A percentile compares a stretch with the other conserved stretches of the same genome.
Conservation (phyloP, 2,329 filamentous ascomycete genomes). For the Plectosphaerella plurivora region DNA sequence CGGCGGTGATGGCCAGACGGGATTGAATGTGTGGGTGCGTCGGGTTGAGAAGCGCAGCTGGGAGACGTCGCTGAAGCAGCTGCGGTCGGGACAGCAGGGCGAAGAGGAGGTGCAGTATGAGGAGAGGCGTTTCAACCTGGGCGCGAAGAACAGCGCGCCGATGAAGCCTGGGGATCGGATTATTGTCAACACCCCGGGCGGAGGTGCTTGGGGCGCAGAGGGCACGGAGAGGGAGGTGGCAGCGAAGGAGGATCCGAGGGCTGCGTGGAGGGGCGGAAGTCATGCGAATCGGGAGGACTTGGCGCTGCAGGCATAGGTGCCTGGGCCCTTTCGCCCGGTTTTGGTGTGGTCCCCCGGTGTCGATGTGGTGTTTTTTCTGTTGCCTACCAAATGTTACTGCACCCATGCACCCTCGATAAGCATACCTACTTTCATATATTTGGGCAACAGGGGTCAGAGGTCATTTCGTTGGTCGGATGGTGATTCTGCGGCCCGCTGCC, state of each 20-base stretch:
- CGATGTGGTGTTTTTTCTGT: no score
- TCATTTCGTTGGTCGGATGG: no score
- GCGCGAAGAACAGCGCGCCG: slow-evolving; percentile 73
- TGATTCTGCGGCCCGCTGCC: no score
- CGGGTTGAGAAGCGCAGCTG: slow-evolving; percentile 57
- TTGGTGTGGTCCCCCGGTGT: no score
- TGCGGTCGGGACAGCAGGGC: slow-evolving; percentile 23
- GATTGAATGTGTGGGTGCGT: slow-evolving; percentile 83
- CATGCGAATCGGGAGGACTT: slow-evolving; percentile 52
- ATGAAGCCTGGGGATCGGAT: slow-evolving; percentile 76
- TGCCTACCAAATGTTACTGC: no score
- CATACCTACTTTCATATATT: no score
- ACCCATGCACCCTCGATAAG: no score
- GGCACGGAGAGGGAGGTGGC: slow-evolving; percentile 52
- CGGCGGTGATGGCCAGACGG: slow-evolving; percentile 72
- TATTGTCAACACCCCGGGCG: slow-evolving; percentile 73
- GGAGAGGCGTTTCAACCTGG: slow-evolving; percentile 65
- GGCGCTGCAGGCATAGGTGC: slow-evolving; percentile 48
- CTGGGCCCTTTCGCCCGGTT: no score
- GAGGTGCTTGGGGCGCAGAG: slow-evolving; percentile 67
- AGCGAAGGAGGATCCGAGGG: slow-evolving; percentile 47
- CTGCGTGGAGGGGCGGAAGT: slow-evolving; percentile 52
- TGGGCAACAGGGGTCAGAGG: no score
- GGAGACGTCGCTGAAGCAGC: slow-evolving; percentile 35
- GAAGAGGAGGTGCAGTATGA: slow-evolving; percentile 40